A percentile compares a stretch with the other conserved stretches of the same genome.
phyloP scores from a whole-genome alignment of 352 stramenopile species.

The Phytopythium vexans region DNA sequence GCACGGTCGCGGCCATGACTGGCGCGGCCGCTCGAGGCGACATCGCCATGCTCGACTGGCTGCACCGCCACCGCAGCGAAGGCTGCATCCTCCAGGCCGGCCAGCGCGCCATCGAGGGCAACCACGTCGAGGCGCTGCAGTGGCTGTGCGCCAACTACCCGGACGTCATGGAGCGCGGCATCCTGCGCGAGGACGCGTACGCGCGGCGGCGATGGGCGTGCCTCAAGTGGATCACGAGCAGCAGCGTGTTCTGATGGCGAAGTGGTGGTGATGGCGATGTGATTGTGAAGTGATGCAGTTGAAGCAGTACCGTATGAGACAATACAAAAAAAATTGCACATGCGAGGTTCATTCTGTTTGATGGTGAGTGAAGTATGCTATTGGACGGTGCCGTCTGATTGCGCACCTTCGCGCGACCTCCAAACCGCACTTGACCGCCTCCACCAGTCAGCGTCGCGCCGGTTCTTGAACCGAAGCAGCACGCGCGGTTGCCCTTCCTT shows the following conservation, averaged over 20 bases:
- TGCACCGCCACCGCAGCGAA: neutral
- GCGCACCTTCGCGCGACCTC: constrained; percentile 18
- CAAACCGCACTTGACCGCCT: constrained; percentile 3
- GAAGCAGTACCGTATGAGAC: neutral
- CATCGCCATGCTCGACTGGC: neutral
- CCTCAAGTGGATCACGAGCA: constrained; percentile 1
- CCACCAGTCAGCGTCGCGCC: constrained; percentile 28
- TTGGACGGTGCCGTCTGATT: neutral
- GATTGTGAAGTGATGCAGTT: neutral
- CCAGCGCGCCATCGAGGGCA: neutral
- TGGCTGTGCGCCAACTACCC: constrained; percentile 2
- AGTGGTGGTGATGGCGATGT: no score
- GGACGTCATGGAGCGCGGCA: neutral
- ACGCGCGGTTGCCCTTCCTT: neutral
- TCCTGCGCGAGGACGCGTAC: neutral
- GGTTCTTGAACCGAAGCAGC: constrained; percentile 2
- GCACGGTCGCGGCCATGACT: neutral
- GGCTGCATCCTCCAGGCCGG: neutral
- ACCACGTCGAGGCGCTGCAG: constrained; percentile 4
- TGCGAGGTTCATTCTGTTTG: neutral
- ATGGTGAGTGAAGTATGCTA: neutral
- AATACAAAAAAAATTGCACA: neutral
- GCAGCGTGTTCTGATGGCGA: neutral
- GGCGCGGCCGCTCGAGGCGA: neutral
- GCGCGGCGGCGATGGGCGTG: neutral